Conservation (phyloP, 176 grass and related monocot genomes). For the Coix lacrymajobi region DNA sequence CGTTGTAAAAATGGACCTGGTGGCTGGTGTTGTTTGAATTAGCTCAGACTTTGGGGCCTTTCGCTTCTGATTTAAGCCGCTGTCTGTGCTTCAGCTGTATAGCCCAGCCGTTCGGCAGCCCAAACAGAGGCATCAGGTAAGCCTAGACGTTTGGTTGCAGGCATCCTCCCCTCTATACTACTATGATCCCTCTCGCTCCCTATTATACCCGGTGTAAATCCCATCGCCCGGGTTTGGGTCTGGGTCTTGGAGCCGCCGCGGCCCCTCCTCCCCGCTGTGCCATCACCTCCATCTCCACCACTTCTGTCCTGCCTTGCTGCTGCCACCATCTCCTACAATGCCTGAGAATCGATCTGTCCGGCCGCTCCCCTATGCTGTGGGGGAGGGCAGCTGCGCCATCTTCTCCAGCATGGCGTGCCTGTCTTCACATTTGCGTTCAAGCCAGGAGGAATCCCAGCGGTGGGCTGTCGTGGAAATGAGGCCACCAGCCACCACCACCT, state of each 20-base stretch:
- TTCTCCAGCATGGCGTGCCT: background rate
- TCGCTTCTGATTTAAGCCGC: background rate
- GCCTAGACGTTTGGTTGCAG: background rate
- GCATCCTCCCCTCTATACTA: background rate
- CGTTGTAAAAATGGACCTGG: background rate
- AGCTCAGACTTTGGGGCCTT: background rate
- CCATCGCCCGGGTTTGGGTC: background rate
- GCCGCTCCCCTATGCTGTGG: background rate
- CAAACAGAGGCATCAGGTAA: background rate
- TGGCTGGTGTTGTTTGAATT: background rate
- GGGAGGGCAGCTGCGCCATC: background rate
- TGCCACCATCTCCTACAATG: background rate
- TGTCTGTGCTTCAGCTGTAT: background rate
- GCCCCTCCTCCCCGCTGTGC: background rate
- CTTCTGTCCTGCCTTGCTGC: background rate
- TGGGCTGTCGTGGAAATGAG: background rate
- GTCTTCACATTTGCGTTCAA: background rate
- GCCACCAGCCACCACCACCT: background rate
- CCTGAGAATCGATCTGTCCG: background rate
- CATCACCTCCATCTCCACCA: background rate
- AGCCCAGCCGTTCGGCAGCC: background rate
- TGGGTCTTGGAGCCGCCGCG: background rate
- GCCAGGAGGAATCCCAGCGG: background rate
- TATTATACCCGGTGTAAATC: background rate
- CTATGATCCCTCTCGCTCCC: background rate